These are phyloP conservation scores for Colletotrichum simmondsii DNA, from an alignment of 2,329 filamentous ascomycete genomes.

Conservation along the genomic window DNA sequence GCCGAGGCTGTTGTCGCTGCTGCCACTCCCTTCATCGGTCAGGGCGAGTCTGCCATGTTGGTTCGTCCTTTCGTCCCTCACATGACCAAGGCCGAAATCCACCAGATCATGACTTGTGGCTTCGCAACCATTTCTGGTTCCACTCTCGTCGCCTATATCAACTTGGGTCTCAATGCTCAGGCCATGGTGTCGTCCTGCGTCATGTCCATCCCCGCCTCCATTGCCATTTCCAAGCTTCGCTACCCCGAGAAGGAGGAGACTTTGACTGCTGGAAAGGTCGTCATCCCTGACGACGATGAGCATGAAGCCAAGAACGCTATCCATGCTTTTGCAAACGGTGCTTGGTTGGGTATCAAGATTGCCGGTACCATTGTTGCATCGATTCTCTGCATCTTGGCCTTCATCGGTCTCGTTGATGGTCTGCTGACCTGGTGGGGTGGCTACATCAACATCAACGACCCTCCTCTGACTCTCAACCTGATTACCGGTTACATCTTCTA, in stretches of 20 bases:
- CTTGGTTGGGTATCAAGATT: slow-evolving; percentile 88
- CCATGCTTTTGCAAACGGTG: slow-evolving; percentile 86
- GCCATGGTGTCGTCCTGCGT: slow-evolving; percentile 91
- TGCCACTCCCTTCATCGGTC: slow-evolving; percentile 92
- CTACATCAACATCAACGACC: slow-evolving; percentile 79
- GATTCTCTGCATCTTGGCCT: slow-evolving; percentile 84
- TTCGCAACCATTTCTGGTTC: slow-evolving; percentile 93
- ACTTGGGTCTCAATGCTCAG: slow-evolving; percentile 84
- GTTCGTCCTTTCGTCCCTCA: slow-evolving; percentile 88
- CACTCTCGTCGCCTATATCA: slow-evolving; percentile 87
- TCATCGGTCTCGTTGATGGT: slow-evolving; percentile 79
- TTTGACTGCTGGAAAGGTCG: slow-evolving; percentile 82
- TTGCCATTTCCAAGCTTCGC: slow-evolving; percentile 89
- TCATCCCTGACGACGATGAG: slow-evolving; percentile 83
- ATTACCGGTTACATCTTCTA: slow-evolving; percentile 83
- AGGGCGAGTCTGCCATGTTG: slow-evolving; percentile 93
- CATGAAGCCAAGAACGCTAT: slow-evolving; percentile 82
- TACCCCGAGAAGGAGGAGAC: slow-evolving; percentile 91
- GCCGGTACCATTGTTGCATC: slow-evolving; percentile 84
- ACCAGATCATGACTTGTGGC: slow-evolving; percentile 92
- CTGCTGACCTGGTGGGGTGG: slow-evolving; percentile 86
- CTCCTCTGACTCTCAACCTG: slow-evolving; percentile 78
- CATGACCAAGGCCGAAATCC: slow-evolving; percentile 87
- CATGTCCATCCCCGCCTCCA: slow-evolving; percentile 93
- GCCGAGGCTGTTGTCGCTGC: slow-evolving; percentile 94